Conservation (phyloP, 129 eudicot species). For the Tagetes erecta region DNA sequence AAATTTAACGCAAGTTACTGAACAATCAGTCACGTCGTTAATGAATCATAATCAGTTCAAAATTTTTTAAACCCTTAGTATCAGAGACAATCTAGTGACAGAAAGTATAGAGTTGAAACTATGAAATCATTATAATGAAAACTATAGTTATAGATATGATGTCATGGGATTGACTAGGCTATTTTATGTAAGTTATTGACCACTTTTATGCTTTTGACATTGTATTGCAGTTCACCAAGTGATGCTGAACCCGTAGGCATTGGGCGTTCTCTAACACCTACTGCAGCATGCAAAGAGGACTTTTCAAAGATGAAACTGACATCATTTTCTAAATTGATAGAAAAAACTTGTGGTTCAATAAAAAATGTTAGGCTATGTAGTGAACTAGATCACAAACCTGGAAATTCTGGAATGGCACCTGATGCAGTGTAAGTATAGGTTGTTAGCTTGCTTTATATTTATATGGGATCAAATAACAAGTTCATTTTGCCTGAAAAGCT, state of each 20-base stretch:
- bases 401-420: constrained; percentile 90
- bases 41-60: neutral
- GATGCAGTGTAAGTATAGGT: constrained; percentile 84
- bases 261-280: constrained; percentile 53
- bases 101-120: neutral
- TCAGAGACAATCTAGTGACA: neutral
- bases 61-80: neutral
- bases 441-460: neutral
- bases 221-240: constrained; percentile 48
- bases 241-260: constrained; percentile 46
- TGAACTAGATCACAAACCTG: constrained; percentile 73
- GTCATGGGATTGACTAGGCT: neutral
- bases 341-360: constrained; percentile 73
- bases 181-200: constrained; percentile 4
- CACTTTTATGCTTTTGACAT: neutral
- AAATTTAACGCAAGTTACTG: neutral
- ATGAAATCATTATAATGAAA: neutral
- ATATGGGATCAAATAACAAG: neutral
- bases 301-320: constrained; percentile 80
- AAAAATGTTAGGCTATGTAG: constrained; percentile 76
- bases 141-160: neutral
- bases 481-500: no score
- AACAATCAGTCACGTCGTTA: neutral
- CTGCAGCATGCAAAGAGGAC: constrained; percentile 89
- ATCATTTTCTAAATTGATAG: constrained; percentile 78